phyloP scores from a whole-genome alignment of 2,329 filamentous ascomycete genomes.

The Eurotiales sp. region DNA sequence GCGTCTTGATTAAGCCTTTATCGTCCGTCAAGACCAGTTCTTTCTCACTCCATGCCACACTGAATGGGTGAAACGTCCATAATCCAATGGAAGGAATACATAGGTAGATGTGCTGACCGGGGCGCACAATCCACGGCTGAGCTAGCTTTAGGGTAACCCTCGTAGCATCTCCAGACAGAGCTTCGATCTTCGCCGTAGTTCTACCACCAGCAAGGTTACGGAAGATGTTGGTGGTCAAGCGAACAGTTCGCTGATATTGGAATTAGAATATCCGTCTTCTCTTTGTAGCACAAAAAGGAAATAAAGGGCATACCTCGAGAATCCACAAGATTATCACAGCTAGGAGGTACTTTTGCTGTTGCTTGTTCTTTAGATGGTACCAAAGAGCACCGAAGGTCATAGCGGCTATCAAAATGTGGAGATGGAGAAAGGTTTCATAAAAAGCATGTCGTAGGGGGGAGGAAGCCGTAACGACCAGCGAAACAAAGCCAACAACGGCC shows the following conservation, averaged over 20 bases:
- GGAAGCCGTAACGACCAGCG: constrained; percentile 66
- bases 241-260: constrained; percentile 48
- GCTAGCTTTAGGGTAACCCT: constrained; percentile 68
- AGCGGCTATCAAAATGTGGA: constrained; percentile 73
- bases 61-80: constrained; percentile 77
- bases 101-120: constrained; percentile 72
- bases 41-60: constrained; percentile 69
- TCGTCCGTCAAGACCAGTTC: constrained; percentile 42
- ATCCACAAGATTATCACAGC: constrained; percentile 74
- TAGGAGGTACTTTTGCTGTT: constrained; percentile 71
- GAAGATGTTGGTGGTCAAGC: constrained; percentile 62
- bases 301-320: constrained; percentile 49
- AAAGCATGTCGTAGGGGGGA: constrained; percentile 88
- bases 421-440: constrained; percentile 91
- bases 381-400: constrained; percentile 68
- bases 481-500: constrained; percentile 54
- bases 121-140: constrained; percentile 61
- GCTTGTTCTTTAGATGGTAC: constrained; percentile 69
- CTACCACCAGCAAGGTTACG: constrained; percentile 58
- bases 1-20: constrained; percentile 43
- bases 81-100: constrained; percentile 63
- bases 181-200: constrained; percentile 64
- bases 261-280: constrained; percentile 7
- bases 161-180: constrained; percentile 65
- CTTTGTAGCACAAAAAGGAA: background rate